Percentiles rank a stretch among this genome's conserved stretches.
Evolutionary conservation across 768 basidiomycete species (phyloP).

Genomic region (Tylopilus intermedius): DNA sequence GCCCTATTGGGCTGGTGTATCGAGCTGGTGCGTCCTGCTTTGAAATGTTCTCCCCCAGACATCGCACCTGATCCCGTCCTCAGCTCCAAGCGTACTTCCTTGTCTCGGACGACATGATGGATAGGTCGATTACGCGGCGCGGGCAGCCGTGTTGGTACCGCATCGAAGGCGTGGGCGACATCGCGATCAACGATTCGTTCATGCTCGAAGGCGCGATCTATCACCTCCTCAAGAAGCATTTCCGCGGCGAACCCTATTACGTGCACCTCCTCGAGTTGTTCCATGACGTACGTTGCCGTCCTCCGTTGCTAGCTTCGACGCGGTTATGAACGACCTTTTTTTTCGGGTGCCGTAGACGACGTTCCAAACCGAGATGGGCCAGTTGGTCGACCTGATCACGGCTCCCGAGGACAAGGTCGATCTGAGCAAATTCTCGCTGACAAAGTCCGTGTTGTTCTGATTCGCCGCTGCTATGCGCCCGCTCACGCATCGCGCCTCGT

Average conservation of each 20-base stretch:
- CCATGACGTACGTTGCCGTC: conserved; percentile 57
- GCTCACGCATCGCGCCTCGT: too few species aligned
- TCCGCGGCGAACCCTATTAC: conserved; percentile 76
- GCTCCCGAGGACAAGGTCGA: conserved; percentile 90
- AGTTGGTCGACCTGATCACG: conserved; percentile 92
- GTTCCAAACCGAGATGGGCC: conserved; percentile 93
- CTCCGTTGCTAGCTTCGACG: too few species aligned
- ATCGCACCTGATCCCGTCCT: background rate
- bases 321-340: too few species aligned
- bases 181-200: conserved; percentile 95
- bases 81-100: conserved; percentile 98
- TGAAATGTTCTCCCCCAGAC: too few species aligned
- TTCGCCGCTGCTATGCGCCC: too few species aligned
- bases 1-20: conserved; percentile 94
- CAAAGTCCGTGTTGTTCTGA: conserved; percentile 36
- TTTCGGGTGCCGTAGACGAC: conserved; percentile 39
- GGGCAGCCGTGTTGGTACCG: conserved; percentile 95
- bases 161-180: conserved; percentile 53
- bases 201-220: conserved; percentile 96
- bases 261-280: conserved; percentile 87
- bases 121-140: conserved; percentile 85
- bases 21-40: conserved; percentile 66
- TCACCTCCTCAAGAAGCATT: conserved; percentile 81
- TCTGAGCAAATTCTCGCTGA: conserved; percentile 78
- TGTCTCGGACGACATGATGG: conserved; percentile 93